Evolutionary conservation across 2,329 filamentous ascomycete species (phyloP).

Genomic region (Neoarthrinium moseri): DNA sequence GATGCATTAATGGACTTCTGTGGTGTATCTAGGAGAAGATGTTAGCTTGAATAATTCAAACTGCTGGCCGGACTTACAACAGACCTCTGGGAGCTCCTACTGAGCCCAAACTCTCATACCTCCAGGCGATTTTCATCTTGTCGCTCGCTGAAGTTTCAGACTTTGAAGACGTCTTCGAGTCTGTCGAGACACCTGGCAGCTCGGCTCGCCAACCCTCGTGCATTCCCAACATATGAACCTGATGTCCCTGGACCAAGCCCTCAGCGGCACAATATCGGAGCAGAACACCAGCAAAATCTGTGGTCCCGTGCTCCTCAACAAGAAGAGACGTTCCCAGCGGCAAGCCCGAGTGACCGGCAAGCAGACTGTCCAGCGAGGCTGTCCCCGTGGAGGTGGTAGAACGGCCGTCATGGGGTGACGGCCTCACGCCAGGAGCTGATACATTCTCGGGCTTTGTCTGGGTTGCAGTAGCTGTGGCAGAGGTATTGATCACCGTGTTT

Average conservation of each 20-base stretch:
- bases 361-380: slow-evolving; percentile 75
- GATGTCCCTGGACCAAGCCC: slow-evolving; percentile 86
- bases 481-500: slow-evolving; percentile 49
- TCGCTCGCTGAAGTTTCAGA: slow-evolving; percentile 50
- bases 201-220: slow-evolving; percentile 79
- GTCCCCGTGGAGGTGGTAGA: slow-evolving; percentile 90
- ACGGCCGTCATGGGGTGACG: slow-evolving; percentile 85
- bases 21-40: slow-evolving; percentile 17
- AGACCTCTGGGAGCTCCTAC: slow-evolving; percentile 66
- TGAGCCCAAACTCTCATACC: slow-evolving; percentile 83
- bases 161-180: slow-evolving; percentile 36
- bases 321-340: slow-evolving; percentile 78
- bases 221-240: slow-evolving; percentile 80
- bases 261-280: slow-evolving; percentile 90
- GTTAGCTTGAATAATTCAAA: slow-evolving; percentile 5
- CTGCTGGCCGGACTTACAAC: slow-evolving; percentile 20
- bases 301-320: slow-evolving; percentile 86
- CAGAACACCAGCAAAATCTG: slow-evolving; percentile 85
- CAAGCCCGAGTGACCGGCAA: slow-evolving; percentile 84
- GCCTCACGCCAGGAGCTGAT: slow-evolving; percentile 59
- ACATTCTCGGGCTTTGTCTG: slow-evolving; percentile 35
- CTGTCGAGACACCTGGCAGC: slow-evolving; percentile 68
- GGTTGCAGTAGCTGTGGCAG: slow-evolving; percentile 26
- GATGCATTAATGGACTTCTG: slow-evolving; percentile 16
- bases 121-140: slow-evolving; percentile 99